Conservation (phyloP, 805 yeast genomes). For the Wickerhamiella qilinensis region DNA sequence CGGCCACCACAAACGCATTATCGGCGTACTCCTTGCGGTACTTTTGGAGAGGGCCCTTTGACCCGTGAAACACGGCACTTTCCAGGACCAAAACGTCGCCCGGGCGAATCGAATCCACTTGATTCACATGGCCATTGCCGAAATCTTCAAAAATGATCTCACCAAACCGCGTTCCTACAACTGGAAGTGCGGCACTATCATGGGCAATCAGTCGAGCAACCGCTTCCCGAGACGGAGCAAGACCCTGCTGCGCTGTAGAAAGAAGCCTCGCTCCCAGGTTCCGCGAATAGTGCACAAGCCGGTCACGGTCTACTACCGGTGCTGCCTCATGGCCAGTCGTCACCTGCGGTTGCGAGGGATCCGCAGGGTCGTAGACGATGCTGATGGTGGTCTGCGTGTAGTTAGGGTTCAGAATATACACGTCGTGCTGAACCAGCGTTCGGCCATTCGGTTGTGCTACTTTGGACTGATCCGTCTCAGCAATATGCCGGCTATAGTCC, state of each 20-base stretch:
- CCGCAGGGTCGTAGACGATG: constrained; percentile 31
- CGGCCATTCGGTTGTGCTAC: constrained; percentile 44
- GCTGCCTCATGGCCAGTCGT: constrained; percentile 20
- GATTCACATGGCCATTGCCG: constrained; percentile 33
- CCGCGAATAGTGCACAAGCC: constrained; percentile 28
- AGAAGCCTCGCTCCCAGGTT: constrained; percentile 37
- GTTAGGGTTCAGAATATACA: constrained; percentile 58
- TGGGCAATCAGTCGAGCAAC: background rate
- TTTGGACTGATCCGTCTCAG: constrained; percentile 46
- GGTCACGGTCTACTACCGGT: constrained; percentile 31
- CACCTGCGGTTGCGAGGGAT: background rate
- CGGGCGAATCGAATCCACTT: constrained; percentile 47
- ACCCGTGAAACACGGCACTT: constrained; percentile 58
- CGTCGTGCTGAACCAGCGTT: constrained; percentile 36
- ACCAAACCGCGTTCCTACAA: constrained; percentile 28
- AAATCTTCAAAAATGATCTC: constrained; percentile 45
- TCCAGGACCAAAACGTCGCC: constrained; percentile 76
- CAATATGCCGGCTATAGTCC: constrained; percentile 22
- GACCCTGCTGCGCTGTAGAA: constrained; percentile 25
- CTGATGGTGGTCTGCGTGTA: constrained; percentile 50
- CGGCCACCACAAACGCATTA: constrained; percentile 42
- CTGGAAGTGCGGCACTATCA: constrained; percentile 2
- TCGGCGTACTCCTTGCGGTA: constrained; percentile 49
- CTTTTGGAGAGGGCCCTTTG: constrained; percentile 36
- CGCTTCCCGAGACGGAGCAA: constrained; percentile 1